Base-by-base conservation (phyloP, 257 asterid species). In the Solanum commersonii region DNA sequence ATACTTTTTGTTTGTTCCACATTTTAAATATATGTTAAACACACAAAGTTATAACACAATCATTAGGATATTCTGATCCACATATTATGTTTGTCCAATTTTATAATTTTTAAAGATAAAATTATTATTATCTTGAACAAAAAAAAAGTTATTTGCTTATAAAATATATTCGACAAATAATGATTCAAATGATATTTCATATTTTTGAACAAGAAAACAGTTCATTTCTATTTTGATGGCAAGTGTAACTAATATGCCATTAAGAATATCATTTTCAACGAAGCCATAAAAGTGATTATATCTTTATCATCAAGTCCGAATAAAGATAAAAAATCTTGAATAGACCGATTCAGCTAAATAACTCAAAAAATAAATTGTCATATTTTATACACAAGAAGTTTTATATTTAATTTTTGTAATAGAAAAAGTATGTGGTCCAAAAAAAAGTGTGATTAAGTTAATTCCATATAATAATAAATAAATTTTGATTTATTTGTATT, bases 21-120 rank as follows among this genome's bases (percentile, higher is more conserved):
- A 77, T 38, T 77, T 38, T 23, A 77, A n/a, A 77, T 38, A 77
- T 40, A n/a, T 77, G 34, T 7, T 77, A n/a, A 77, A n/a, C 84
- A 77, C 34, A 40, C 59, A 77, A 77, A 76, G 83, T 76, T 76
- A 37, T 6, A 23, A 10, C 84, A 38, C 33, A 77, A 77, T 77
- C 59, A 38, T 77, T 38, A 77, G 34, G 22, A 76, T 23, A 38
- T 77, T 77, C 59, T n/a, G 22, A 77, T 77, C 84, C 82, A 77
- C 59, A 38, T 38, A 77, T 77, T 77, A 20, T 23, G 10, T 23
- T 23, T 37, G 34, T 77, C 23, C 34, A 76, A 23, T 20, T 74
- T 73, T 34, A 37, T 27, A 23, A 37, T 22, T 37, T 77, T 77
- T n/a, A 38, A 77, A 4, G 23, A 13, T 6, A n/a, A 37, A 74